A percentile compares a stretch with the other conserved stretches of the same genome.
These are phyloP conservation scores for Colletotrichum sp. DNA, from an alignment of 2,329 filamentous ascomycete genomes.

Conservation along the genomic window DNA sequence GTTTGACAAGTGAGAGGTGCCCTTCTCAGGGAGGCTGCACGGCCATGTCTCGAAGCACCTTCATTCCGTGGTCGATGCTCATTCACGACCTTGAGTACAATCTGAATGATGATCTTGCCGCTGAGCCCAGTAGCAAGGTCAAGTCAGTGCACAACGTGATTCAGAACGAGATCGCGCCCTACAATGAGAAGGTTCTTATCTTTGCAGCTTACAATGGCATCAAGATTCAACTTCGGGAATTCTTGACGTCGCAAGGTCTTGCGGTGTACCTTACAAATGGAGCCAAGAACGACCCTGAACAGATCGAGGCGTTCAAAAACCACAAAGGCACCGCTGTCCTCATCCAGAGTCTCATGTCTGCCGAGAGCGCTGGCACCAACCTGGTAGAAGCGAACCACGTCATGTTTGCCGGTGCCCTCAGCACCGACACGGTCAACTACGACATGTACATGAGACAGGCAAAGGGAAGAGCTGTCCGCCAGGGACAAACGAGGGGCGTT, in stretches of 20 bases:
- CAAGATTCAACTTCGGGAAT: constrained; percentile 26
- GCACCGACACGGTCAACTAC: constrained; percentile 33
- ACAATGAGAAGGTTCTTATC: constrained; percentile 33
- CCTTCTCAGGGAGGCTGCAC: background rate
- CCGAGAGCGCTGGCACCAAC: constrained; percentile 45
- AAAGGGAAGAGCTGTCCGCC: constrained; percentile 40
- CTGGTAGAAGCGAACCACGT: constrained; percentile 46
- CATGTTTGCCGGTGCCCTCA: constrained; percentile 42
- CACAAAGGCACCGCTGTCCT: constrained; percentile 30
- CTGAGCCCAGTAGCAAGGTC: constrained; percentile 21
- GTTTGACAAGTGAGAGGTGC: background rate
- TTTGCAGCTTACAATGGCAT: constrained; percentile 41
- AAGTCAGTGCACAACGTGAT: constrained; percentile 27
- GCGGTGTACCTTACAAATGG: constrained; percentile 13
- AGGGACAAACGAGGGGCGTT: constrained; percentile 42
- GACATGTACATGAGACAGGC: constrained; percentile 43
- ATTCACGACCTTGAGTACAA: background rate
- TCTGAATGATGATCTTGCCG: background rate
- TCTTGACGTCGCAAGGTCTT: constrained; percentile 17
- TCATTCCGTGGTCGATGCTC: background rate
- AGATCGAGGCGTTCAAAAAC: constrained; percentile 31
- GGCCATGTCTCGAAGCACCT: background rate
- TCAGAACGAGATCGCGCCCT: constrained; percentile 19
- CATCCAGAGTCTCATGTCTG: constrained; percentile 41
- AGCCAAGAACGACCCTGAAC: background rate